Evolutionary conservation across 2,329 filamentous ascomycete genomes (phyloP).

Genomic region (Cladobotryum mycophilum): DNA sequence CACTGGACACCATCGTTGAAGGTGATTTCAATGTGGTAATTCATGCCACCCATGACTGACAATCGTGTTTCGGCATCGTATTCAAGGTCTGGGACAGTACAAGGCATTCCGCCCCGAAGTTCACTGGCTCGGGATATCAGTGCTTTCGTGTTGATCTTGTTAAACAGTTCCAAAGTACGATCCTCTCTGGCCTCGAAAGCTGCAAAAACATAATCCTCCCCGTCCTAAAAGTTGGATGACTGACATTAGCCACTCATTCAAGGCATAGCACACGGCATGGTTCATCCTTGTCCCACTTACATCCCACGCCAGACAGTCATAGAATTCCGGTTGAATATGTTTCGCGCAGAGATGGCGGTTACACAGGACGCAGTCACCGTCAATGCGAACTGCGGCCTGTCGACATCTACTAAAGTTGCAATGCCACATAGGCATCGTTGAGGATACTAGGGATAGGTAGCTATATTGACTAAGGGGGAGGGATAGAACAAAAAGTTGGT

Average conservation of each 20-base stretch:
- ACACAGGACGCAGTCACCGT: constrained; percentile 34
- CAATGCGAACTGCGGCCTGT: constrained; percentile 27
- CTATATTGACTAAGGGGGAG: no score
- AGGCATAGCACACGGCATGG: no score
- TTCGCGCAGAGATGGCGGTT: constrained; percentile 30
- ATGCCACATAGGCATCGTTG: constrained; percentile 26
- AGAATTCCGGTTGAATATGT: constrained; percentile 26
- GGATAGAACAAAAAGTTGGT: no score
- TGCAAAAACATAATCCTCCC: constrained; percentile 23
- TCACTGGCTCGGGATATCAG: constrained; percentile 30
- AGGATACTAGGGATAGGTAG: no score
- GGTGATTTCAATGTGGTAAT: constrained; percentile 36
- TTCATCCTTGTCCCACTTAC: constrained; percentile 21
- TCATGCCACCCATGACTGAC: constrained; percentile 39
- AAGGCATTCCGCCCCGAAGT: constrained; percentile 29
- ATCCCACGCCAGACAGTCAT: constrained; percentile 32
- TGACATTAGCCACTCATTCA: background rate
- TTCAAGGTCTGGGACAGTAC: constrained; percentile 28
- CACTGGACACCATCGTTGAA: constrained; percentile 38
- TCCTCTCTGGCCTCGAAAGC: constrained; percentile 26
- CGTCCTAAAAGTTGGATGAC: constrained; percentile 25
- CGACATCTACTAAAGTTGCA: constrained; percentile 28
- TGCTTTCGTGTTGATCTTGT: constrained; percentile 29
- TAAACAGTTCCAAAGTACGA: constrained; percentile 29
- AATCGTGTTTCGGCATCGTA: constrained; percentile 28